phyloP scores from a whole-genome alignment of 345 rosid genomes.

The Nephelium lappaceum region DNA sequence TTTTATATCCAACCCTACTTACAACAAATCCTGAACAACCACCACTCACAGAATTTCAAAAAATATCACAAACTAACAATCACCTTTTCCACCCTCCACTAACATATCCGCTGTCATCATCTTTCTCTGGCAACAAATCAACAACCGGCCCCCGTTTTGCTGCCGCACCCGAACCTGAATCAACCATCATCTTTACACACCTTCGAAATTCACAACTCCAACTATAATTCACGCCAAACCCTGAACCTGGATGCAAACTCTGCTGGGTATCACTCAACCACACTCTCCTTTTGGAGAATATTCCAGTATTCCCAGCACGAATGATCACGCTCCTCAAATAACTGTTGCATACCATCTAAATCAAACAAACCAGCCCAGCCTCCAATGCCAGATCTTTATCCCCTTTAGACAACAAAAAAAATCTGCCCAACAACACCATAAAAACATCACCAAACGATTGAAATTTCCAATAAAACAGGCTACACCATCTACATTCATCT shows the following conservation, averaged over 20 bases:
- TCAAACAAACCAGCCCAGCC: conserved; percentile 25
- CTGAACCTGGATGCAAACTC: conserved; percentile 43
- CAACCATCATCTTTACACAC: conserved; percentile 74
- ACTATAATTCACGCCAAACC: conserved; percentile 32
- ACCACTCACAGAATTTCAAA: neutral
- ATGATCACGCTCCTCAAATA: conserved; percentile 63
- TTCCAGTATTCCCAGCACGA: conserved; percentile 57
- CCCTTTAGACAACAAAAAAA: conserved; percentile 6
- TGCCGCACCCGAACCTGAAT: conserved; percentile 52
- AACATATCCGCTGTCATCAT: conserved; percentile 68
- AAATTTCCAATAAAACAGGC: neutral
- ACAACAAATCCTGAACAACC: neutral
- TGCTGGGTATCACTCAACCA: conserved; percentile 29
- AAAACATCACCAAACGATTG: neutral
- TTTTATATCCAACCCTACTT: neutral
- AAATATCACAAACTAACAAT: conserved; percentile 10
- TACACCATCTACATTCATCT: neutral
- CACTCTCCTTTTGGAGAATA: conserved; percentile 40
- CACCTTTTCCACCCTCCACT: conserved; percentile 96
- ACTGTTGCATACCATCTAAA: conserved; percentile 84
- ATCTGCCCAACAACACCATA: conserved; percentile 19
- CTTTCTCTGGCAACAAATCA: conserved; percentile 55
- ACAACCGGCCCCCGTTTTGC: conserved; percentile 46
- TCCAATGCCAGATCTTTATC: conserved; percentile 34
- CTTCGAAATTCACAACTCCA: conserved; percentile 35